phyloP scores from a whole-genome alignment of 768 basidiomycete genomes.

The Porpolomopsis calyptriformis region DNA sequence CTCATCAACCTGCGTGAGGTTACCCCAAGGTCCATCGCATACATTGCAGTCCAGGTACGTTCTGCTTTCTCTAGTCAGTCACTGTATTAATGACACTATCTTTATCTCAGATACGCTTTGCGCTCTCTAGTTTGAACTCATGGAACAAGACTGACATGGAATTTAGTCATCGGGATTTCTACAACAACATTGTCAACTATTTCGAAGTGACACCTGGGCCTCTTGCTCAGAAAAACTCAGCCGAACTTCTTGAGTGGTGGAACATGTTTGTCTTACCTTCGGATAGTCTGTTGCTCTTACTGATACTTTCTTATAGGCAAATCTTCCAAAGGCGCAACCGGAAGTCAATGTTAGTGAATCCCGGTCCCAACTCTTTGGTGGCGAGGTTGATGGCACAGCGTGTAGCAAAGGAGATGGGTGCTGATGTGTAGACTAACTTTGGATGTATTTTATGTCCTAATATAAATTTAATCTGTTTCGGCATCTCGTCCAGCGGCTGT shows the following conservation, averaged over 20 bases:
- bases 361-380: neutral
- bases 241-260: slow-evolving; percentile 13
- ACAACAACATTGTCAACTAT: slow-evolving; percentile 11
- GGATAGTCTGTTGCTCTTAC: neutral
- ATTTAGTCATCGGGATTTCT: slow-evolving; percentile 5
- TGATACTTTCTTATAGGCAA: neutral
- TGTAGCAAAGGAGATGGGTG: neutral
- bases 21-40: slow-evolving; percentile 1
- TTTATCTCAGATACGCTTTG: slow-evolving; percentile 4
- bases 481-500: neutral
- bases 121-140: neutral
- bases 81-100: neutral
- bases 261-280: slow-evolving; percentile 7
- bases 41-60: slow-evolving; percentile 1
- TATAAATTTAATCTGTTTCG: neutral
- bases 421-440: neutral
- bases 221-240: neutral
- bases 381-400: neutral
- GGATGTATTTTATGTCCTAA: neutral
- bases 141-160: slow-evolving; percentile 4
- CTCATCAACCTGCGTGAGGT: neutral
- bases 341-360: neutral
- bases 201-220: slow-evolving; percentile 12
- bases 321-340: neutral
- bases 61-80: neutral